Conservation (phyloP, 2,329 filamentous ascomycete species). For the Diaporthe sp. region DNA sequence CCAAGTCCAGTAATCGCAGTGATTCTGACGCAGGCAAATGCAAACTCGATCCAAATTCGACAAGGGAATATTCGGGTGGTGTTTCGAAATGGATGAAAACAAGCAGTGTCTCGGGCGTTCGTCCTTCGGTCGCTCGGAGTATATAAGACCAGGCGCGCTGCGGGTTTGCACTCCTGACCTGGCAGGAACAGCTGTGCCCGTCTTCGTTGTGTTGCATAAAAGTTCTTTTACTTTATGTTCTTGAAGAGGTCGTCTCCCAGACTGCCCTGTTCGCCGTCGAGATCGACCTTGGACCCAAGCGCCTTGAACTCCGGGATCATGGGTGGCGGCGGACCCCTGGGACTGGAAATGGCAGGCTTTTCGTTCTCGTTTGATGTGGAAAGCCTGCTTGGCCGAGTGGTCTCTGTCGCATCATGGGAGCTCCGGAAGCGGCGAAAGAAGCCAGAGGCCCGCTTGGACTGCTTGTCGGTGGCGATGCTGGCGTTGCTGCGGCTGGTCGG, state of each 20-base stretch:
- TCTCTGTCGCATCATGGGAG: slow-evolving; percentile 49
- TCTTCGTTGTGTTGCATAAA: not conserved
- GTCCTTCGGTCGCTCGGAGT: slow-evolving; percentile 2
- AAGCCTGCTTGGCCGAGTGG: slow-evolving; percentile 57
- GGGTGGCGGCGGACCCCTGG: slow-evolving; percentile 68
- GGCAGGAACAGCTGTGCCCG: not conserved
- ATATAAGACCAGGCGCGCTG: not conserved
- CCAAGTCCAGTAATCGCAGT: slow-evolving; percentile 33
- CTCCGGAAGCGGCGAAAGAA: slow-evolving; percentile 71
- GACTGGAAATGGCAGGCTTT: slow-evolving; percentile 43
- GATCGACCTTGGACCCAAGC: slow-evolving; percentile 63
- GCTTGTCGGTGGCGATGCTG: slow-evolving; percentile 66
- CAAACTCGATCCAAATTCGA: slow-evolving; percentile 36
- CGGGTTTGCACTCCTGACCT: not conserved
- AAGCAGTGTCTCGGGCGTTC: slow-evolving; percentile 10
- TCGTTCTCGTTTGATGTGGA: slow-evolving; percentile 55
- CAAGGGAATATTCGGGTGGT: slow-evolving; percentile 9
- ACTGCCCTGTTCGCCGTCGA: slow-evolving; percentile 57
- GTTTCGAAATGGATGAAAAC: slow-evolving; percentile 32
- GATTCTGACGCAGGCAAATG: slow-evolving; percentile 32
- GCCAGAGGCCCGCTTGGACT: slow-evolving; percentile 68
- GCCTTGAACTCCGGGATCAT: slow-evolving; percentile 72
- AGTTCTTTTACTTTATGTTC: slow-evolving; percentile 64
- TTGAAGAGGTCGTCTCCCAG: slow-evolving; percentile 71
- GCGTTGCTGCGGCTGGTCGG: slow-evolving; percentile 66